Evolutionary conservation across 306 rosid genomes (phyloP).

Genomic region (Hylodesmum podocarpum): DNA sequence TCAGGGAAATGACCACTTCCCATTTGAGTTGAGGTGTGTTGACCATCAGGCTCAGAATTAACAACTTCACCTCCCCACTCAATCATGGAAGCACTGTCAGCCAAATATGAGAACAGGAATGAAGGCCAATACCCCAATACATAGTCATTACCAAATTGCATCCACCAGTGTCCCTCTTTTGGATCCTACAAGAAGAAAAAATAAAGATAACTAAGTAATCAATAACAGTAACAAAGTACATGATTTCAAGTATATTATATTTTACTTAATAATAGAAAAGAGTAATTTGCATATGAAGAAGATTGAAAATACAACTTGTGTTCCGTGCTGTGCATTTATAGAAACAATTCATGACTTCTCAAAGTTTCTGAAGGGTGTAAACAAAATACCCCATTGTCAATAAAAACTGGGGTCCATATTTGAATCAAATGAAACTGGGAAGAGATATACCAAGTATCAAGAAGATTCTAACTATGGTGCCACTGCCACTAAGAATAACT

Average conservation of each 20-base stretch:
- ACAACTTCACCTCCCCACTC: constrained; percentile 99
- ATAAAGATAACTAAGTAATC: not conserved
- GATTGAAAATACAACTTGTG: not conserved
- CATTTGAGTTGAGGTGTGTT: constrained; percentile 94
- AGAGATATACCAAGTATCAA: constrained; percentile 47
- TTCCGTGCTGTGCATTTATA: not conserved
- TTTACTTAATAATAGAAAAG: not conserved
- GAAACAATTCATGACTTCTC: constrained; percentile 12
- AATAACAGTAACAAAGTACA: not conserved
- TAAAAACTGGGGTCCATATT: constrained; percentile 22
- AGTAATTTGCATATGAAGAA: not conserved
- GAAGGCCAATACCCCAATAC: constrained; percentile 98
- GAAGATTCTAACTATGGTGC: constrained; percentile 23
- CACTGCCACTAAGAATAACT: not conserved
- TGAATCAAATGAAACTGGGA: constrained; percentile 32
- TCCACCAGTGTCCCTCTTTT: constrained; percentile 99
- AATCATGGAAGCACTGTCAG: constrained; percentile 94
- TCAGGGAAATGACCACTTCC: constrained; percentile 95
- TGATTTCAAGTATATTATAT: not conserved
- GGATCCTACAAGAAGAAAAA: constrained; percentile 63
- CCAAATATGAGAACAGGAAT: constrained; percentile 86
- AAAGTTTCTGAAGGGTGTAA: not conserved
- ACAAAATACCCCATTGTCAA: not conserved
- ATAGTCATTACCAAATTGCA: constrained; percentile 86
- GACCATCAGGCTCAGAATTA: constrained; percentile 75